phyloP scores from a whole-genome alignment of 768 basidiomycete species.

The button mushroom (Agaricus bisporus) region DNA sequence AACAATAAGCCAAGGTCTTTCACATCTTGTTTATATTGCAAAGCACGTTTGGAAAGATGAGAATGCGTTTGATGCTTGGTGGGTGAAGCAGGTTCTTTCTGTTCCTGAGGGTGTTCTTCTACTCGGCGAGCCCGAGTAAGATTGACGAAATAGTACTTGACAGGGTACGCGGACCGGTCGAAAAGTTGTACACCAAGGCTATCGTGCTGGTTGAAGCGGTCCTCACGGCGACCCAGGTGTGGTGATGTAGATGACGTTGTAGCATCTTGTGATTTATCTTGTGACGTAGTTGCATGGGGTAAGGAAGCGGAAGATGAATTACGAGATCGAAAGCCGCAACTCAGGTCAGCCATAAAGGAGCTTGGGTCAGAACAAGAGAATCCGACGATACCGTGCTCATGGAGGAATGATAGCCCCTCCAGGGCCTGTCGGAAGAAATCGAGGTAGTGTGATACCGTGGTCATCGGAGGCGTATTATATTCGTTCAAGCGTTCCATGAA shows the following conservation, averaged over 20 bases:
- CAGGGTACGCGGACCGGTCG: conserved; percentile 30
- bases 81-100: not conserved
- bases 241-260: conserved; percentile 1
- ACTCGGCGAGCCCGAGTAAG: conserved; percentile 19
- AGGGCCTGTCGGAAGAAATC: conserved; percentile 47
- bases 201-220: conserved; percentile 6
- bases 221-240: not conserved
- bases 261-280: not conserved
- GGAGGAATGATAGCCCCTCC: conserved; percentile 44
- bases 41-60: conserved; percentile 10
- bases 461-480: conserved; percentile 39
- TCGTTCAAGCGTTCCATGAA: conserved; percentile 39
- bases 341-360: conserved; percentile 39
- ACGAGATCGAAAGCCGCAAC: conserved; percentile 18
- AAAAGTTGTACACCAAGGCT: conserved; percentile 18
- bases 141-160: conserved; percentile 32
- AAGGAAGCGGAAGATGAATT: not conserved
- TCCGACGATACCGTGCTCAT: conserved; percentile 36
- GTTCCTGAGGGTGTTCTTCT: not conserved
- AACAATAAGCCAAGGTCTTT: conserved; percentile 35
- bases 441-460: conserved; percentile 40
- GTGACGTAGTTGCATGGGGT: not conserved
- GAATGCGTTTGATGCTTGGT: not conserved
- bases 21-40: conserved; percentile 31
- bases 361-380: conserved; percentile 27